Base-by-base conservation (phyloP, 306 rosid species). In the Quillaja saponaria region DNA sequence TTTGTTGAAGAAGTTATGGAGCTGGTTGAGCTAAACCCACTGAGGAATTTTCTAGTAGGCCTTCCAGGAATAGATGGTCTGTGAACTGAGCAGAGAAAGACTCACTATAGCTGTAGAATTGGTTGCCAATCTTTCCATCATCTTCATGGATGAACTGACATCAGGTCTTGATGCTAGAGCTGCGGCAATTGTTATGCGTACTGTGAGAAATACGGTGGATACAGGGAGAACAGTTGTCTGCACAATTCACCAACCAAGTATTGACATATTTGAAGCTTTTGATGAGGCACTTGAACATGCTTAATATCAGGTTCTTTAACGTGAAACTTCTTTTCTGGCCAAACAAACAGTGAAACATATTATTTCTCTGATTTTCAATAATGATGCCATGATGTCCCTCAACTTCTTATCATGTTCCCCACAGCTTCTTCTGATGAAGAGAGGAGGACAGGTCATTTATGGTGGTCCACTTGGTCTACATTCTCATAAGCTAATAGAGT, bases 221-320 rank as follows among this genome's bases (percentile, higher is more conserved):
- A 78, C 81, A 9, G 84, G 87, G 13, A 49, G 84, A 68, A 82
- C 87, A 45, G 73, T 82, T 6, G 84, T 75, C 57, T 82, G 87
- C 79, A 78, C 87, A 61, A 82, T 82, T 78, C 84, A 82, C 72
- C 84, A 82, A 70, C 87, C 87, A 60, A 78, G 84, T 77, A 78
- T 78, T 34, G 87, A 82, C 76, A 68, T 82, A 64, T 82, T 78
- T 69, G 84, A 82, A 68, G 50, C 79, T 55, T 82, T 82, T 31
- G 83, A 82, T 52, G 87, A 82, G 87, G 87, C 78, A 61, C 14
- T 13, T 31, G 48, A 19, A 51, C 10, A 63, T 71, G 60, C 38
- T 53, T 34, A 34, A 41, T 38, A 16, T 38, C 20, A 54, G 15
- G 20, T 50, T 63, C 63, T 58, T 18, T 3, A 15, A 34, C 34